Evolutionary conservation across 2,329 filamentous ascomycete genomes (phyloP).

Genomic region (Verticillium nubilum): DNA sequence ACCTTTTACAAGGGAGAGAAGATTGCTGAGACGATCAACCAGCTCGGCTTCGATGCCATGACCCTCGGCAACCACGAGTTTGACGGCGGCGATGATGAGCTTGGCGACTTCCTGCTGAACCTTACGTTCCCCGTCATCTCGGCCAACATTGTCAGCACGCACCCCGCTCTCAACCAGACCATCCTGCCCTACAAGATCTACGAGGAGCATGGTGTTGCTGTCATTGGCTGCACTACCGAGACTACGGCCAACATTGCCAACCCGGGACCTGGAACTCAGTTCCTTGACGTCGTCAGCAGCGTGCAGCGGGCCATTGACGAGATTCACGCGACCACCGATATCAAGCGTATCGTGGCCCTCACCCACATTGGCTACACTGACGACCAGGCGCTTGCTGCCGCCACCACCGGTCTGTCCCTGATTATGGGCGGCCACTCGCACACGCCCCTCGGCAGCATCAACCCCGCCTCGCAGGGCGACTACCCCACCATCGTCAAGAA

Average conservation of each 20-base stretch:
- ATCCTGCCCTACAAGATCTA: conserved; percentile 64
- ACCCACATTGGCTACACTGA: conserved; percentile 64
- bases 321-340: conserved; percentile 55
- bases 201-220: conserved; percentile 52
- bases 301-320: conserved; percentile 58
- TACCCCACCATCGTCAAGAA: conserved; percentile 62
- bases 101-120: conserved; percentile 57
- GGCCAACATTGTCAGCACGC: conserved; percentile 57
- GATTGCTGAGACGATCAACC: conserved; percentile 61
- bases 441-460: conserved; percentile 55
- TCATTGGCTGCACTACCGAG: conserved; percentile 60
- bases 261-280: conserved; percentile 51
- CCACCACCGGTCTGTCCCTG: conserved; percentile 59
- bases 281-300: conserved; percentile 50
- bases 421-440: conserved; percentile 61
- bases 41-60: conserved; percentile 63
- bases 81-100: conserved; percentile 57
- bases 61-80: conserved; percentile 64
- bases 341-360: conserved; percentile 59
- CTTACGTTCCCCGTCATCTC: conserved; percentile 60
- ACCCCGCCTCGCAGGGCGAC: conserved; percentile 46
- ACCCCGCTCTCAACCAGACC: conserved; percentile 53
- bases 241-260: conserved; percentile 53
- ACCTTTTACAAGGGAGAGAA: conserved; percentile 62
- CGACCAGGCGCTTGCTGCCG: conserved; percentile 53